Evolutionary conservation across 2,329 filamentous ascomycete species (phyloP).

Genomic region (Sporothrix luriei): DNA sequence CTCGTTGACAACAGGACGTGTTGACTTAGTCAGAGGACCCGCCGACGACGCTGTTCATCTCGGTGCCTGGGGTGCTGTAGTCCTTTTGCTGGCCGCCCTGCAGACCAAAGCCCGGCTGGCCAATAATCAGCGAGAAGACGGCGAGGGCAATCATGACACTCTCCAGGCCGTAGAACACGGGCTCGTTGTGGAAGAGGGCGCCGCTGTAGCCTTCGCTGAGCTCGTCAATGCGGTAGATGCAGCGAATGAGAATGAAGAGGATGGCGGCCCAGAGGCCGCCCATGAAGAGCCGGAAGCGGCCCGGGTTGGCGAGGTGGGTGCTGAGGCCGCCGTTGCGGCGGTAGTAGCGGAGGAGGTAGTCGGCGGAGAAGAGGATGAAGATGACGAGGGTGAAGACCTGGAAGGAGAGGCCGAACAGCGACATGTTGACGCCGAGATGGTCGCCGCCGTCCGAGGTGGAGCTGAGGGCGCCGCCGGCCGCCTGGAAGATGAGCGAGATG

Average conservation of each 20-base stretch:
- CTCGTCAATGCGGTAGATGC: constrained; percentile 62
- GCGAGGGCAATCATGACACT: constrained; percentile 43
- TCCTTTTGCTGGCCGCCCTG: not conserved
- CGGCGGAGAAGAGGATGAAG: constrained; percentile 53
- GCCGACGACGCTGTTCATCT: constrained; percentile 17
- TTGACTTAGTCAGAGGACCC: constrained; percentile 11
- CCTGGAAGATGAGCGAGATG: constrained; percentile 59
- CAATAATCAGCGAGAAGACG: constrained; percentile 34
- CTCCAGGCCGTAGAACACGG: constrained; percentile 58
- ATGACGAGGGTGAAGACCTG: constrained; percentile 59
- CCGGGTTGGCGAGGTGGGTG: not conserved
- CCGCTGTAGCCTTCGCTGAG: constrained; percentile 64
- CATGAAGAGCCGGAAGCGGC: constrained; percentile 49
- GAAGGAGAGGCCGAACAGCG: constrained; percentile 59
- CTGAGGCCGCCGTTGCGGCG: constrained; percentile 31
- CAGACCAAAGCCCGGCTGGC: constrained; percentile 36
- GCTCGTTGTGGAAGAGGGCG: constrained; percentile 55
- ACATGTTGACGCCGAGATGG: constrained; percentile 51
- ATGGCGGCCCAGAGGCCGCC: constrained; percentile 57
- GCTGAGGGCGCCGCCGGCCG: constrained; percentile 57
- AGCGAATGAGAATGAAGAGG: constrained; percentile 62
- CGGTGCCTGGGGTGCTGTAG: constrained; percentile 3
- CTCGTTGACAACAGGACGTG: not conserved
- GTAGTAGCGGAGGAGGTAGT: constrained; percentile 52
- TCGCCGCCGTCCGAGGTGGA: constrained; percentile 51